Conservation (phyloP, 768 basidiomycete species). For the Trametes sanguinea region DNA sequence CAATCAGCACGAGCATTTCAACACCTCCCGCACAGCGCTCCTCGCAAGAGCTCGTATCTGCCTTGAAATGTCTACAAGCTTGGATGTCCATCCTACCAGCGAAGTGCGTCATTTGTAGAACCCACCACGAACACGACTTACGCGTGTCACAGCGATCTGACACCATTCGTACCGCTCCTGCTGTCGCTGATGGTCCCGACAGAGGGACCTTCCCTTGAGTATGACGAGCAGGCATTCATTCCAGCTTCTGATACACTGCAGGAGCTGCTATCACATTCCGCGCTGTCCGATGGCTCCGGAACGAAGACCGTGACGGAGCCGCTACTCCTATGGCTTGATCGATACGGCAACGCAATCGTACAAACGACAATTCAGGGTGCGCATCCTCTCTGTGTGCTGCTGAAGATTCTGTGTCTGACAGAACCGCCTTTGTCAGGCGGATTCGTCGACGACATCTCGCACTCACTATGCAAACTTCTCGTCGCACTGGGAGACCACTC, state of each 20-base stretch:
- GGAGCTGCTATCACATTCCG: conserved; percentile 76
- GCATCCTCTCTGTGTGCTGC: conserved; percentile 14
- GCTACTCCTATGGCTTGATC: conserved; percentile 75
- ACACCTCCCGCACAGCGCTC: conserved; percentile 33
- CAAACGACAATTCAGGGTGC: conserved; percentile 39
- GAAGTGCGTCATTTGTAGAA: conserved; percentile 47
- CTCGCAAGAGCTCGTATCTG: conserved; percentile 60
- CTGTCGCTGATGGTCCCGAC: conserved; percentile 45
- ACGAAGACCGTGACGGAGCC: conserved; percentile 79
- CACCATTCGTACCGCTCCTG: conserved; percentile 66
- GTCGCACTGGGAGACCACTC: conserved; percentile 87
- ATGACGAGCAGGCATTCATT: conserved; percentile 57
- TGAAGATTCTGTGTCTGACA: not conserved
- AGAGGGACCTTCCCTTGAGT: conserved; percentile 30
- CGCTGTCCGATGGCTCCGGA: conserved; percentile 70
- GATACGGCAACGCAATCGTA: conserved; percentile 52
- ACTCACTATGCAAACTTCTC: conserved; percentile 79
- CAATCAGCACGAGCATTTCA: conserved; percentile 59
- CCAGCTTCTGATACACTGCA: conserved; percentile 71
- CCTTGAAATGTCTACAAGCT: conserved; percentile 77
- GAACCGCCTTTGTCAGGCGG: conserved; percentile 35
- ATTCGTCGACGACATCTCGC: conserved; percentile 56
- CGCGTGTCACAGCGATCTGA: conserved; percentile 57
- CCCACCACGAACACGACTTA: not conserved
- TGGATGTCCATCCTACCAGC: conserved; percentile 76